Evolutionary conservation across 2,329 filamentous ascomycete genomes (phyloP).

Genomic region (Penicillium sp.): DNA sequence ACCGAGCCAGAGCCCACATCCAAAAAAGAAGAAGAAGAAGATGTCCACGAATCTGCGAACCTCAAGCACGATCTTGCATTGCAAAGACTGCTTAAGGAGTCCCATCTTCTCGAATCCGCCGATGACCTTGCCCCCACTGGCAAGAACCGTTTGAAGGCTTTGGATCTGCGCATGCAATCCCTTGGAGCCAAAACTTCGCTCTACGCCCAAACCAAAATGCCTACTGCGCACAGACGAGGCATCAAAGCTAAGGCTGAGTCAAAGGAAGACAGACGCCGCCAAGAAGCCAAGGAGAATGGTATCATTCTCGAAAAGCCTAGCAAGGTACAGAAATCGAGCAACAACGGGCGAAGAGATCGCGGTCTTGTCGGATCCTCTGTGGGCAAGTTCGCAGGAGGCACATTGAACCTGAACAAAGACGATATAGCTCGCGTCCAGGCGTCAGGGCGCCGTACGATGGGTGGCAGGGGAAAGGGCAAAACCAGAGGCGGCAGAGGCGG

Average conservation of each 20-base stretch:
- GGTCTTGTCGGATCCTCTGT: constrained; percentile 73
- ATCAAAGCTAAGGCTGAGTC: constrained; percentile 65
- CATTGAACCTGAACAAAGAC: constrained; percentile 71
- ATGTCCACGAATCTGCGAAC: constrained; percentile 61
- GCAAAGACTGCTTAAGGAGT: constrained; percentile 86
- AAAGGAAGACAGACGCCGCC: constrained; percentile 68
- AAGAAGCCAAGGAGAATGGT: constrained; percentile 84
- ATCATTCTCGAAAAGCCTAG: constrained; percentile 71
- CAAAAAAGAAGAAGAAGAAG: constrained; percentile 48
- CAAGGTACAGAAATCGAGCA: constrained; percentile 34
- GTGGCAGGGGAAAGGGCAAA: constrained; percentile 20
- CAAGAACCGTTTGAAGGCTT: constrained; percentile 73
- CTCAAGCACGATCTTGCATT: constrained; percentile 90
- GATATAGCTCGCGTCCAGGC: constrained; percentile 55
- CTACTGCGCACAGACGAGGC: constrained; percentile 80
- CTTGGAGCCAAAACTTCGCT: constrained; percentile 76
- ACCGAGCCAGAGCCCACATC: constrained; percentile 20
- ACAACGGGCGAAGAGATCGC: constrained; percentile 52
- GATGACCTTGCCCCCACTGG: constrained; percentile 59
- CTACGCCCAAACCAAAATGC: constrained; percentile 80
- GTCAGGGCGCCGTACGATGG: constrained; percentile 10
- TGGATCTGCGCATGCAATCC: constrained; percentile 77
- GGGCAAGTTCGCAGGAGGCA: constrained; percentile 75
- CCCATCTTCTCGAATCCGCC: constrained; percentile 71
- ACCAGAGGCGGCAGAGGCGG: constrained; percentile 23